These are phyloP conservation scores for Phytophthora parvispora DNA, from an alignment of 352 stramenopile genomes.

Conservation along the genomic window DNA sequence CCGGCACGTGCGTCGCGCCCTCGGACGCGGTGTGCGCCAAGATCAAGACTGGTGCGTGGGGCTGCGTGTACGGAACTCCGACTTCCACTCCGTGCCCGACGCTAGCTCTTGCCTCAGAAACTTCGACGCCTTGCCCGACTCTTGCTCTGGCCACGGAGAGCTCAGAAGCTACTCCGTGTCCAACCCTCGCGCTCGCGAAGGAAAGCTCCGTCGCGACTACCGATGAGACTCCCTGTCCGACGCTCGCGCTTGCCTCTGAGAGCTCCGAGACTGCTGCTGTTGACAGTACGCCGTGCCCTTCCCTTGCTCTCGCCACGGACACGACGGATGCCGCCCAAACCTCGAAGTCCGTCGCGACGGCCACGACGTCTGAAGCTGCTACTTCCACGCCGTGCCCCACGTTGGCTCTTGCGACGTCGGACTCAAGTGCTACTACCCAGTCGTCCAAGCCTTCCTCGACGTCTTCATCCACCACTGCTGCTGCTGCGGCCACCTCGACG, in stretches of 20 bases:
- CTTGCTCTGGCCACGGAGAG: constrained; percentile 3
- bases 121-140: constrained; percentile 1
- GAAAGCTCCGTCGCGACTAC: background rate
- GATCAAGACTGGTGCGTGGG: constrained; percentile 72
- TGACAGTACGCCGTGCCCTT: no score
- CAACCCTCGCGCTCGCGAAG: constrained; percentile 6
- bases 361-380: background rate
- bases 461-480: background rate
- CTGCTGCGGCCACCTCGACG: background rate
- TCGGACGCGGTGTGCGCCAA: constrained; percentile 55
- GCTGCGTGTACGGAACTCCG: constrained; percentile 37
- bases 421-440: background rate
- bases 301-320: no score
- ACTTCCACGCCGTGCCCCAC: background rate
- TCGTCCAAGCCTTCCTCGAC: background rate
- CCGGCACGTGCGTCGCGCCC: constrained; percentile 51
- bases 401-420: background rate
- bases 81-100: constrained; percentile 3
- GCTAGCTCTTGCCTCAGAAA: constrained; percentile 7
- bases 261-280: background rate
- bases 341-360: background rate
- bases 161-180: background rate
- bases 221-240: constrained; percentile 1
- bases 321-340: background rate
- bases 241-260: constrained; percentile 10